Evolutionary conservation across 768 basidiomycete genomes (phyloP).

Genomic region (Lactarius trivialis): DNA sequence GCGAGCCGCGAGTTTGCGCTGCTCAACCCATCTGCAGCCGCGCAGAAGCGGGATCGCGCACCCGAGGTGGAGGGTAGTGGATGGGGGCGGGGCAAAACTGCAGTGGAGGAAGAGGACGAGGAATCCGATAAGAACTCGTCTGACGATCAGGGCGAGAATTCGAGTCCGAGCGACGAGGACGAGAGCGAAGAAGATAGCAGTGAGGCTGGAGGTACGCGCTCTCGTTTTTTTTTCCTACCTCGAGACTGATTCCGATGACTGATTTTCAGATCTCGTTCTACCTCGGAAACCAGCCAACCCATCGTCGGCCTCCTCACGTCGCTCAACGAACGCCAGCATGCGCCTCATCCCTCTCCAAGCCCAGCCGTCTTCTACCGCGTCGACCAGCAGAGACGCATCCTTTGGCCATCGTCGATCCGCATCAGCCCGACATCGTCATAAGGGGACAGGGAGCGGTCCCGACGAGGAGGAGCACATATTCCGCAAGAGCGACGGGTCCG

Average conservation of each 20-base stretch:
- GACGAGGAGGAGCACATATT: constrained; percentile 19
- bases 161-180: neutral
- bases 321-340: constrained; percentile 45
- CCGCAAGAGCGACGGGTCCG: constrained; percentile 48
- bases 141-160: constrained; percentile 25
- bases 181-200: constrained; percentile 37
- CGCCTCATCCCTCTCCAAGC: constrained; percentile 64
- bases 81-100: constrained; percentile 25
- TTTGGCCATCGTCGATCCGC: constrained; percentile 60
- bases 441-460: neutral
- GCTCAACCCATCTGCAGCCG: constrained; percentile 82
- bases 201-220: constrained; percentile 33
- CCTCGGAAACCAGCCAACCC: neutral
- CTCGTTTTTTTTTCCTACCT: neutral
- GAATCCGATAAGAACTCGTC: constrained; percentile 66
- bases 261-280: neutral
- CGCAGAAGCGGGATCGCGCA: constrained; percentile 35
- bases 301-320: constrained; percentile 12
- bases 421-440: constrained; percentile 23
- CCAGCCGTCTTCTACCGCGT: constrained; percentile 27
- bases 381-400: constrained; percentile 47
- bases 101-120: constrained; percentile 52
- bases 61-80: constrained; percentile 15
- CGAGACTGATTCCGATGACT: neutral
- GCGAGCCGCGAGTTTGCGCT: constrained; percentile 81